A percentile compares a stretch with the other conserved stretches of the same genome.
Evolutionary conservation across 345 rosid species (phyloP).

Genomic region (Cochlearia excelsa): DNA sequence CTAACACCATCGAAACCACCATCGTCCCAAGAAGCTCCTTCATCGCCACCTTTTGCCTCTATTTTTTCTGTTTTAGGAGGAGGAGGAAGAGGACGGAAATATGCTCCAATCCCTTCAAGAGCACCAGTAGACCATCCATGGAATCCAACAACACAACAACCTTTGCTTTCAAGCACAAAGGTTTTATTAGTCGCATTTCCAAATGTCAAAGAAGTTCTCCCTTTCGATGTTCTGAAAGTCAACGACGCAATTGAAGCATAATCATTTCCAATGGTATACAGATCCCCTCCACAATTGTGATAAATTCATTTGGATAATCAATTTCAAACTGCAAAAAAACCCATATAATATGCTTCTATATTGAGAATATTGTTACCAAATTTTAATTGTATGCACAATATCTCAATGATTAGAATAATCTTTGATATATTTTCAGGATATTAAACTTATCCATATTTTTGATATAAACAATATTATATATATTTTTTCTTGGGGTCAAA

Average conservation of each 20-base stretch:
- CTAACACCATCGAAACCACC: conserved; percentile 9
- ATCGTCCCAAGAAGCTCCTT: conserved; percentile 27
- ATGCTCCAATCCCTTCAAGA: neutral
- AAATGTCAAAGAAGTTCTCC: neutral
- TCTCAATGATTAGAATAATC: no score
- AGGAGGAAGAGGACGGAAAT: neutral
- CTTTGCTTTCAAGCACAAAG: neutral
- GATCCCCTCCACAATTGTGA: conserved; percentile 10
- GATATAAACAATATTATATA: no score
- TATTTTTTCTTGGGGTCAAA: no score
- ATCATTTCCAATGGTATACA: no score
- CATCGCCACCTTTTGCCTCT: conserved; percentile 11
- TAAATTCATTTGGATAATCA: conserved; percentile 19
- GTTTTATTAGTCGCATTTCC: neutral
- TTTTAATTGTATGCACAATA: no score
- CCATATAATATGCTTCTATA: no score
- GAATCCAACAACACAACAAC: neutral
- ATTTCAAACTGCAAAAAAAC: conserved; percentile 19
- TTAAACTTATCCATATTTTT: no score
- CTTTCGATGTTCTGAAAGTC: conserved; percentile 7
- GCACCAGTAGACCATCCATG: neutral
- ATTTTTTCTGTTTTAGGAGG: neutral
- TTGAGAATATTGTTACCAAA: no score
- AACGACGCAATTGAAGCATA: neutral
- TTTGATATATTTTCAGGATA: no score